Evolutionary conservation across 768 basidiomycete species (phyloP), one percentile per base, ranked within the genome.

Genomic region (Mycena filopes): DNA sequence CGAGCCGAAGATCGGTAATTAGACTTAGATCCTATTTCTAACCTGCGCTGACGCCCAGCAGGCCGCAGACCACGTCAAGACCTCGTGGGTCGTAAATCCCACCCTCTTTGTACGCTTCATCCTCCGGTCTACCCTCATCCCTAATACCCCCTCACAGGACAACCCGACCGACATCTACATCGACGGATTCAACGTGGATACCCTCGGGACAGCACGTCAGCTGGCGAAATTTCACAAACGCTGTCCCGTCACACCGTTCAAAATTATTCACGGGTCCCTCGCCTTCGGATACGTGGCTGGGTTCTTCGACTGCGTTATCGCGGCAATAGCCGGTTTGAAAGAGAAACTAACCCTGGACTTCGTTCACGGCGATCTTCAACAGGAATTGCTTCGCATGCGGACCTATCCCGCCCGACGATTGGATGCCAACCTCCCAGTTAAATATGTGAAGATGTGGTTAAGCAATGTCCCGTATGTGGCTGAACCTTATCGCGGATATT

Each of bases 381-480:
- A 29, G 0, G 31, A 47, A 13, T 16, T 57, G 5, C 45, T 47
- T 15, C 45, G 45, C 5, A 57, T 57, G 42, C n/a, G 55, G 21
- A n/a, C 31, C 18, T 15, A 23, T 31, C 42, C 55, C n/a, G 55
- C 7, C 4, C 4, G 5, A 6, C 43, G 43, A 4, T 11, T 20
- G 2, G 9, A 16, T 23, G 12, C 3, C n/a, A 33, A 43, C 11
- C 29, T 56, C 4, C 55, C 55, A 15, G 43, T 45, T 12, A 33
- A 21, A 23, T 56, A 23, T 46, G 29, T 31, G n/a, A 56, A 36
- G 21, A 25, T 36, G 3, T 56, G 43, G 42, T 36, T 56, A 21
- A 56, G 55, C 29, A 56, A 56, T 23, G 55, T 57, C 10, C 55
- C 55, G 55, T 57, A 47, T 5, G 55, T 47, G 7, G n/a, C n/a